A percentile compares a stretch with the other conserved stretches of the same genome.
Conservation (phyloP, 176 grass and related monocot genomes). For the Themeda triandra region DNA sequence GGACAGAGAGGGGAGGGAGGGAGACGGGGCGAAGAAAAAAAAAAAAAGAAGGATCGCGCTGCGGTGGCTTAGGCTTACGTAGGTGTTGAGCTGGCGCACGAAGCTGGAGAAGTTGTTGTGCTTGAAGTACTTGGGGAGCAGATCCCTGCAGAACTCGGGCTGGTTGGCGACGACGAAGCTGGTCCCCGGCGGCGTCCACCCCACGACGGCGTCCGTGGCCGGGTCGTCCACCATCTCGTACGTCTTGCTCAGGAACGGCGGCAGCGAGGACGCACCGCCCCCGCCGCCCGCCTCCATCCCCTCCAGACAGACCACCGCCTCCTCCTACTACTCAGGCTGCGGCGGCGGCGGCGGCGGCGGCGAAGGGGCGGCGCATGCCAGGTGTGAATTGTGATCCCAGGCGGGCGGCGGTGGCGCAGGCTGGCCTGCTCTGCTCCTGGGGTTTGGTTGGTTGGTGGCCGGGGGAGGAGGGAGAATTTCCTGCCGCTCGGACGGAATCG, state of each 20-base stretch:
- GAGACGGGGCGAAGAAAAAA: background rate
- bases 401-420: background rate
- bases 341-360: background rate
- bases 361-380: background rate
- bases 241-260: conserved; percentile 94
- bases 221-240: conserved; percentile 99
- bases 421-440: background rate
- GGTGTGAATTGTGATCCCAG: conserved; percentile 40
- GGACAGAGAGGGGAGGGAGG: background rate
- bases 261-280: conserved; percentile 52
- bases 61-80: conserved; percentile 70
- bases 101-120: conserved; percentile 99
- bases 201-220: conserved; percentile 69
- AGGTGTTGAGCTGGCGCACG: conserved; percentile 96
- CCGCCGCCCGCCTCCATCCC: conserved; percentile 48
- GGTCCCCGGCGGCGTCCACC: conserved; percentile 55
- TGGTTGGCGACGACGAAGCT: conserved; percentile 90
- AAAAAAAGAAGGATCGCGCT: background rate
- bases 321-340: background rate
- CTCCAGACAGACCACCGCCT: background rate
- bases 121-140: conserved; percentile 98
- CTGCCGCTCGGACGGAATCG: conserved; percentile 15
- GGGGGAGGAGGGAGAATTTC: conserved; percentile 2
- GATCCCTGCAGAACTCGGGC: conserved; percentile 71
- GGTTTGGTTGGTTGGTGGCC: conserved; percentile 27